phyloP scores from a whole-genome alignment of 768 basidiomycete species.

The Boletus fagicola region DNA sequence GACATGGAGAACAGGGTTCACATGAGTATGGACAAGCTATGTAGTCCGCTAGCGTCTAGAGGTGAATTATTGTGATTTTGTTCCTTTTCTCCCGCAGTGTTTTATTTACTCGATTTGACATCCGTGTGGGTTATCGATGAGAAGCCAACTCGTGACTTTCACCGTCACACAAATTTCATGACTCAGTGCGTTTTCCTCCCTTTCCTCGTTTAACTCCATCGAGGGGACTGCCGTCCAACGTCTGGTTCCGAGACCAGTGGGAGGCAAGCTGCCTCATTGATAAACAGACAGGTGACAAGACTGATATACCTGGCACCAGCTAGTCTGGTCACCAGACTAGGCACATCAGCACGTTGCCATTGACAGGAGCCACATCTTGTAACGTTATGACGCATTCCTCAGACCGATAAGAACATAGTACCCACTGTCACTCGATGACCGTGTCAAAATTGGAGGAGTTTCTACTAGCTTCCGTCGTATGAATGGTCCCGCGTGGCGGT shows the following conservation, averaged over 20 bases:
- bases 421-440: neutral
- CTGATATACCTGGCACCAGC: neutral
- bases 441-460: neutral
- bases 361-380: neutral
- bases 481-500: neutral
- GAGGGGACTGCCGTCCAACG: neutral
- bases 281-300: neutral
- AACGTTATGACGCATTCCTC: neutral
- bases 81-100: conserved; percentile 21
- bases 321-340: too few species aligned
- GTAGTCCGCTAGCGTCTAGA: conserved; percentile 21
- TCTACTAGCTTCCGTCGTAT: neutral
- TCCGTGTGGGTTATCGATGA: neutral
- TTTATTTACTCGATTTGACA: conserved; percentile 29
- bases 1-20: conserved; percentile 29
- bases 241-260: neutral
- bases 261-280: neutral
- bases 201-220: neutral
- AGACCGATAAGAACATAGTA: neutral
- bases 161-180: neutral
- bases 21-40: conserved; percentile 35
- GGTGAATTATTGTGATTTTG: conserved; percentile 16
- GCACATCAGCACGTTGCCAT: neutral
- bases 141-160: neutral
- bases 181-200: neutral